phyloP scores from a whole-genome alignment of 2,329 filamentous ascomycete genomes.

The Chaetomiaceae sp. region DNA sequence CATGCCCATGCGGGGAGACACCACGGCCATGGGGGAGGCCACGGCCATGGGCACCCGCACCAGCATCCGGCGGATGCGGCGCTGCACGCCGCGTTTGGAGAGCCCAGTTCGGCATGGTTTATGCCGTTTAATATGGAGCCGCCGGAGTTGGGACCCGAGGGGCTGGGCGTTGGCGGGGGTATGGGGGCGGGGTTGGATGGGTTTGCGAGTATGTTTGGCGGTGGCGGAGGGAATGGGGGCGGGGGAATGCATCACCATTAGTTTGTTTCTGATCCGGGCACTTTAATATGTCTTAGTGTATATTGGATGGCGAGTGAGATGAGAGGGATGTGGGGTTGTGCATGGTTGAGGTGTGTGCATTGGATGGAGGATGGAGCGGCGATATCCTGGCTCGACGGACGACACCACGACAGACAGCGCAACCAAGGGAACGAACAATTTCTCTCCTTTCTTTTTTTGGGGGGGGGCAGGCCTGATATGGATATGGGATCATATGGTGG shows the following conservation, averaged over 20 bases:
- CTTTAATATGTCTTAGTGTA: no score
- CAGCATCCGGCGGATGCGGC: slow-evolving; percentile 28
- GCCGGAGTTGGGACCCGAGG: slow-evolving; percentile 53
- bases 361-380: no score
- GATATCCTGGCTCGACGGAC: no score
- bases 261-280: neutral
- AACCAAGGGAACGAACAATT: no score
- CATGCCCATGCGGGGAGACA: slow-evolving; percentile 1
- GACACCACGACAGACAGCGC: no score
- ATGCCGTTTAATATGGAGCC: slow-evolving; percentile 90
- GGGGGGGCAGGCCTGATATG: no score
- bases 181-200: slow-evolving; percentile 42
- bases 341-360: no score
- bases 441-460: no score
- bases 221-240: slow-evolving; percentile 32
- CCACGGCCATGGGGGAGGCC: slow-evolving; percentile 25
- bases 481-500: no score
- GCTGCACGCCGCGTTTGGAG: slow-evolving; percentile 33
- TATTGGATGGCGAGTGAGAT: no score
- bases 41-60: slow-evolving; percentile 22
- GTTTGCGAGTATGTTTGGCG: slow-evolving; percentile 47
- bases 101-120: slow-evolving; percentile 73
- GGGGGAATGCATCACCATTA: slow-evolving; percentile 29
- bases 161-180: slow-evolving; percentile 30
- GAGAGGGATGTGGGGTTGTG: no score